Evolutionary conservation across 371 early-diverging fungal species (phyloP).

Genomic region (Mucor mucedo): DNA sequence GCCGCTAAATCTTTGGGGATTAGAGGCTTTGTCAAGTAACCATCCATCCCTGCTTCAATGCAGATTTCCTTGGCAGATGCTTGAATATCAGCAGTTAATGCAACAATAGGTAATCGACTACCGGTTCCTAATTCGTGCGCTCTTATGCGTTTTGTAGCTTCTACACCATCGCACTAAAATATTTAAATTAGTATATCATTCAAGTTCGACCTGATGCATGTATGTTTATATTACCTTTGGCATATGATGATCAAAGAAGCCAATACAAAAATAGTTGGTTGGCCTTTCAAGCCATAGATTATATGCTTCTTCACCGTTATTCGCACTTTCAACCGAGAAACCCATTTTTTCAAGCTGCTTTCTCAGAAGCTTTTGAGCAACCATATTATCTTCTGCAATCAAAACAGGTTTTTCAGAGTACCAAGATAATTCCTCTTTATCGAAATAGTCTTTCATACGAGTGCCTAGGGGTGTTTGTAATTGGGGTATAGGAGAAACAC

Average conservation of each 20-base stretch:
- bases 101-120: slow-evolving; percentile 59
- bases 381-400: slow-evolving; percentile 58
- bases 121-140: slow-evolving; percentile 19
- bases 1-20: slow-evolving; percentile 47
- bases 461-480: slow-evolving; percentile 17
- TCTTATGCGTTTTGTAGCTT: slow-evolving; percentile 59
- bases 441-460: slow-evolving; percentile 46
- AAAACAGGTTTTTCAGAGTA: slow-evolving; percentile 45
- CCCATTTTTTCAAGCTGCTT: slow-evolving; percentile 57
- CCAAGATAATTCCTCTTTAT: slow-evolving; percentile 35
- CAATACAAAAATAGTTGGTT: slow-evolving; percentile 42
- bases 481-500: slow-evolving; percentile 13
- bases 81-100: slow-evolving; percentile 65
- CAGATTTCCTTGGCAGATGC: slow-evolving; percentile 54
- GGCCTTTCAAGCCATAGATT: slow-evolving; percentile 42
- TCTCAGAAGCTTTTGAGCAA: slow-evolving; percentile 49
- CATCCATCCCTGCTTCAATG: slow-evolving; percentile 64
- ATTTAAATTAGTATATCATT: neutral
- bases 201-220: neutral
- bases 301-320: slow-evolving; percentile 55
- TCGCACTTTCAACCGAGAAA: slow-evolving; percentile 52
- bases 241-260: slow-evolving; percentile 61
- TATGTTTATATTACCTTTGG: slow-evolving; percentile 39
- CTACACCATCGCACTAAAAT: slow-evolving; percentile 58
- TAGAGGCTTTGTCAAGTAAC: slow-evolving; percentile 66